Conservation (phyloP, 805 yeast genomes). For the Nakazawaea ambrosiae region DNA sequence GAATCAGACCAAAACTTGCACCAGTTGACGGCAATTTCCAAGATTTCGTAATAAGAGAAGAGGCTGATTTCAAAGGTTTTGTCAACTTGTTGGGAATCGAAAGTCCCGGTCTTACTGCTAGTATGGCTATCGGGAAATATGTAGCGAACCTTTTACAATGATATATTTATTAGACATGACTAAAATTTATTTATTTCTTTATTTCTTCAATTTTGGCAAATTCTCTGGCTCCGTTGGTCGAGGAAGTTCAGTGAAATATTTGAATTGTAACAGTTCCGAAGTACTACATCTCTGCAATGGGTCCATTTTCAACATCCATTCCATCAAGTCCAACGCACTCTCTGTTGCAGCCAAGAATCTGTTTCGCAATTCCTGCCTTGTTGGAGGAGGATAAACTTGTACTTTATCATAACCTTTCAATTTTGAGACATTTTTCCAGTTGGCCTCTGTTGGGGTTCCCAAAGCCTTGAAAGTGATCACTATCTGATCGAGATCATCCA, state of each 20-base stretch:
- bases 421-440: slow-evolving; percentile 84
- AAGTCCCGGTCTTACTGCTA: slow-evolving; percentile 82
- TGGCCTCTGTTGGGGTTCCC: slow-evolving; percentile 90
- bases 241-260: slow-evolving; percentile 69
- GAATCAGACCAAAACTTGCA: slow-evolving; percentile 74
- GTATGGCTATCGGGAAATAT: slow-evolving; percentile 76
- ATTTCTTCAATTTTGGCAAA: slow-evolving; percentile 40
- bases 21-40: slow-evolving; percentile 45
- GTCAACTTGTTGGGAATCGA: slow-evolving; percentile 79
- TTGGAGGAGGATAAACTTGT: slow-evolving; percentile 76
- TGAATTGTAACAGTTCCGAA: slow-evolving; percentile 53
- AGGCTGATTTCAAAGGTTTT: slow-evolving; percentile 69
- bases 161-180: no score
- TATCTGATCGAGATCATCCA: slow-evolving; percentile 81
- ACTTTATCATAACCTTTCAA: slow-evolving; percentile 72
- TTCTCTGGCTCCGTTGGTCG: slow-evolving; percentile 61
- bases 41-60: slow-evolving; percentile 70
- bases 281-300: slow-evolving; percentile 71
- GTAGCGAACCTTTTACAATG: slow-evolving; percentile 37
- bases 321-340: slow-evolving; percentile 68
- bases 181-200: slow-evolving; percentile 9
- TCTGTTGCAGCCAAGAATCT: slow-evolving; percentile 90
- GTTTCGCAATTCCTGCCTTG: slow-evolving; percentile 69
- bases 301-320: slow-evolving; percentile 65
- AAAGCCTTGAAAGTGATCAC: slow-evolving; percentile 92